Base-by-base conservation (phyloP, 371 early-diverging fungal species). In the Capniomyces stellatus region DNA sequence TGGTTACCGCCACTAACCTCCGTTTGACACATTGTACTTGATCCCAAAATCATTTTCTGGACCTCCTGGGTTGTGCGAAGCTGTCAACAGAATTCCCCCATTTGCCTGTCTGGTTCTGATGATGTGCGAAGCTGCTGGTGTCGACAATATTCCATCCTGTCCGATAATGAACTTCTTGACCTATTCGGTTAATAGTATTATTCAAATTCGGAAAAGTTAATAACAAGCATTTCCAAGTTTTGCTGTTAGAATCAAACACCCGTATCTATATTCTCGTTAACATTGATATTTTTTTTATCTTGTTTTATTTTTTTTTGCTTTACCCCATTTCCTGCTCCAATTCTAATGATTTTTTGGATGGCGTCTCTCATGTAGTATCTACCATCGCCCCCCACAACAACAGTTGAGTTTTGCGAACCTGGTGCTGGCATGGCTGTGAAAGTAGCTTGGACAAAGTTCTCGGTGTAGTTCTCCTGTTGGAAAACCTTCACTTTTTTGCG, bases 51-150 rank as follows among this genome's bases (percentile, higher is more conserved):
- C 97, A 61, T 87, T 83, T 8, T 90, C 81, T 40, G 93, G 94
- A 51, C 97, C 97, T 56, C 97, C 97, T 29, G 97, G 95, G 74
- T 97, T 97, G 74, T 97, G 97, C 35, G 90, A 89, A 10, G 97
- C 97, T 27, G 94, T 93, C 59, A 96, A 70, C 47, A 96, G 77
- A 52, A 96, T 93, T 56, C 94, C 93, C 58, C 91, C 89, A 12
- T 87, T 84, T 29, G 93, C 90, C 58, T 83, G 73, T 63, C 72
- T 74, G 60, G 85, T 82, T 55, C 92, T 80, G 61, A 97, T 95
- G 29, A 94, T 67, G 61, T 93, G 82, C 21, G 94, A 94, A 3
- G 83, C 92, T 35, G 95, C 95, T n/a, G 94, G 95, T 3, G 97
- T 97, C 4, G 93, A 92, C 41, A 97, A 70, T 57, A 97, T 93